These are phyloP conservation scores for Chalaropsis ovoidea DNA, from an alignment of 2,329 filamentous ascomycete species.

Conservation along the genomic window DNA sequence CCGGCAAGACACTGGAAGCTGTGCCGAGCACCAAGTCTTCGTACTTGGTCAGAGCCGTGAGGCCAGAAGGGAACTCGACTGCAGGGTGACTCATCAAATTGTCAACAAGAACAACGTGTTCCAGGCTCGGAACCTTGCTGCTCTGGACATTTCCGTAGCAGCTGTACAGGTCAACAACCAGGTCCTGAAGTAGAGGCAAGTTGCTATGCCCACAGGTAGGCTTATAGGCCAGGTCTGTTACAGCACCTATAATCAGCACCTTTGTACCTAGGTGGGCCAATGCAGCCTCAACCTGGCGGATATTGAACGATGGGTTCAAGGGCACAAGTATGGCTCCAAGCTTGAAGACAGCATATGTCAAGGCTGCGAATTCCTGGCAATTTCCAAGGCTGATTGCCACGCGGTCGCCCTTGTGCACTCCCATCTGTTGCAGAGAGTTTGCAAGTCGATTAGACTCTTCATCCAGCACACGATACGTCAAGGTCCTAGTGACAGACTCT, in stretches of 20 bases:
- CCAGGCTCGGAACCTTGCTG: constrained; percentile 54
- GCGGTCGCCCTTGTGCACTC: constrained; percentile 70
- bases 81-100: constrained; percentile 50
- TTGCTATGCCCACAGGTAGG: constrained; percentile 47
- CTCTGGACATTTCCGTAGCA: constrained; percentile 33
- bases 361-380: constrained; percentile 67
- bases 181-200: constrained; percentile 37
- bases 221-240: constrained; percentile 69
- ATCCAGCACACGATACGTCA: constrained; percentile 71
- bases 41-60: constrained; percentile 40
- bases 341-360: constrained; percentile 87
- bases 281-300: constrained; percentile 64
- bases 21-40: constrained; percentile 34
- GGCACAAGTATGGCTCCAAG: constrained; percentile 91
- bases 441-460: constrained; percentile 65
- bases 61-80: constrained; percentile 38
- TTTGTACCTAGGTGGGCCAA: constrained; percentile 63
- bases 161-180: constrained; percentile 38
- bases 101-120: constrained; percentile 64
- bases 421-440: constrained; percentile 55
- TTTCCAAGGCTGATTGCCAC: constrained; percentile 84
- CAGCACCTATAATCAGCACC: constrained; percentile 72
- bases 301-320: constrained; percentile 81
- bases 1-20: constrained; percentile 34
- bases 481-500: constrained; percentile 46